Percentiles rank a stretch among this genome's conserved stretches.
Conservation (phyloP, 257 asterid species). For the Capsicum rhomboideum region DNA sequence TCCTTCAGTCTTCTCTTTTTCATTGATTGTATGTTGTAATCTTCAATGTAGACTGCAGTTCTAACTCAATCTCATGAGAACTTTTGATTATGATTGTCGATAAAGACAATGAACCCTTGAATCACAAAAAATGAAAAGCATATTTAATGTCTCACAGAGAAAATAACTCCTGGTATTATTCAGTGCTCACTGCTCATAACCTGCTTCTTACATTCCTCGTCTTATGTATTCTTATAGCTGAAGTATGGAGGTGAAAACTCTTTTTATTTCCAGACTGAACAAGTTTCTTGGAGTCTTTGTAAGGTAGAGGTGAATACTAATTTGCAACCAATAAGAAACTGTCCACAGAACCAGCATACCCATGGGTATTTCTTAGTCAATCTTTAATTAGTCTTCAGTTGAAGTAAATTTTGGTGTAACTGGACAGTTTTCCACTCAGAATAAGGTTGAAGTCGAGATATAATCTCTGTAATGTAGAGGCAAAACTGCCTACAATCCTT, state of each 20-base stretch:
- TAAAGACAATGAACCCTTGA: not conserved
- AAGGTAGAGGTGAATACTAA: not conserved
- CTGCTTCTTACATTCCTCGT: not conserved
- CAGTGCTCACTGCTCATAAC: not conserved
- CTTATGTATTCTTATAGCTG: not conserved
- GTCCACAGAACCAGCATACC: not conserved
- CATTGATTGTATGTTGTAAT: not conserved
- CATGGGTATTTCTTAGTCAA: not conserved
- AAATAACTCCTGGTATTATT: not conserved
- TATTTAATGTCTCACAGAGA: not conserved
- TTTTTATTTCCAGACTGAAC: not conserved
- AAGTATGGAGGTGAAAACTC: not conserved
- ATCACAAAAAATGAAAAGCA: not conserved
- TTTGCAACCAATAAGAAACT: not conserved
- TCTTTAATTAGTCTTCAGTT: not conserved
- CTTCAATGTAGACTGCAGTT: not conserved
- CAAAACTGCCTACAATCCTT: not conserved
- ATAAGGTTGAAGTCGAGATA: not conserved
- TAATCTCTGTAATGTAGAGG: not conserved
- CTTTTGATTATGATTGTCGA: not conserved
- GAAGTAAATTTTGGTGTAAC: not conserved
- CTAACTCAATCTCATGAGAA: not conserved
- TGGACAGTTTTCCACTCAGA: not conserved
- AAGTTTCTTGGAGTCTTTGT: not conserved
- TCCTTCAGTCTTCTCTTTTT: conserved; percentile 4